Percentiles rank a stretch among this genome's conserved stretches.
phyloP scores from a whole-genome alignment of 2,329 filamentous ascomycete genomes.

The Penicillium aurantiogriseum region DNA sequence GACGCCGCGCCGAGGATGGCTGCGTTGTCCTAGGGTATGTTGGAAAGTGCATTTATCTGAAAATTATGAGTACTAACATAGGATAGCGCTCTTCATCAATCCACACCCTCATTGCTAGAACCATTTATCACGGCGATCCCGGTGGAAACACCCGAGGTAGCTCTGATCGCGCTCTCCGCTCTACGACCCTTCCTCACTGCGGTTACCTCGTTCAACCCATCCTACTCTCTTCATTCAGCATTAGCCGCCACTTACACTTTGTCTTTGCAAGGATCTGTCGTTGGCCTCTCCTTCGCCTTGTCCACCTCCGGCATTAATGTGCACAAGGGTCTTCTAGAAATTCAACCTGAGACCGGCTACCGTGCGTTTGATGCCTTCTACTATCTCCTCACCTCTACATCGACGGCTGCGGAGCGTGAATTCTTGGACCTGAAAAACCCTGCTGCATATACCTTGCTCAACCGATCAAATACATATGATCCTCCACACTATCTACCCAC shows the following conservation, averaged over 20 bases:
- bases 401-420: conserved; percentile 83
- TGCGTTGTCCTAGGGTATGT: conserved; percentile 84
- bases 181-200: conserved; percentile 83
- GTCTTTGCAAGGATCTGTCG: conserved; percentile 75
- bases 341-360: conserved; percentile 76
- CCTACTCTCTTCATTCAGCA: conserved; percentile 73
- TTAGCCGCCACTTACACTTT: conserved; percentile 79
- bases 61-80: conserved; percentile 18
- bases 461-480: conserved; percentile 78
- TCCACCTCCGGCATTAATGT: conserved; percentile 89
- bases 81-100: conserved; percentile 78
- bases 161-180: conserved; percentile 77
- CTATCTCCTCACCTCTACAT: conserved; percentile 88
- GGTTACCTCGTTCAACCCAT: conserved; percentile 86
- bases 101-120: conserved; percentile 76
- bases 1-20: conserved; percentile 89
- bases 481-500: conserved; percentile 87
- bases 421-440: conserved; percentile 77
- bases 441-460: conserved; percentile 73
- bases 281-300: conserved; percentile 71
- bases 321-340: conserved; percentile 70
- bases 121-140: conserved; percentile 82
- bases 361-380: conserved; percentile 98
- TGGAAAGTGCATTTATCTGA: not conserved
- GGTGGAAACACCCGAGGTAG: conserved; percentile 69